Percentiles rank a stretch among this genome's conserved stretches.
Evolutionary conservation across 345 rosid genomes (phyloP).

Genomic region (Brassica cretica): DNA sequence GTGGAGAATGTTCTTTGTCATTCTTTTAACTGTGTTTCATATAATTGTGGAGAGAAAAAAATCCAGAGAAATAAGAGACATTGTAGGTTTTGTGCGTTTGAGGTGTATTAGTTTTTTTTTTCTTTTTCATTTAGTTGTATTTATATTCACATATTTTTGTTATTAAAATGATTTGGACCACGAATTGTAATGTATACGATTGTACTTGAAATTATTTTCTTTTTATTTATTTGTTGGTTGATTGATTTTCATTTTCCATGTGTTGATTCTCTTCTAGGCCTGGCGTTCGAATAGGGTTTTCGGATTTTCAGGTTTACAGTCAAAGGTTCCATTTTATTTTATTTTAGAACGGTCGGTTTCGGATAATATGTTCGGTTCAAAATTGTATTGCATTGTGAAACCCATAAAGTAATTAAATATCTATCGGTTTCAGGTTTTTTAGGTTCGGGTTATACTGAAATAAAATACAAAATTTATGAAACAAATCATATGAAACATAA

Average conservation of each 20-base stretch:
- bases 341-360: too few relatives aligned
- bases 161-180: constrained; percentile 32
- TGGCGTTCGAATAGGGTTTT: too few relatives aligned
- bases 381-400: too few relatives aligned
- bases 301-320: too few relatives aligned
- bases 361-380: too few relatives aligned
- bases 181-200: constrained; percentile 25
- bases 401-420: too few relatives aligned
- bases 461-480: too few relatives aligned
- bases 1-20: constrained; percentile 24
- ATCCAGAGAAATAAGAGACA: constrained; percentile 12
- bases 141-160: neutral
- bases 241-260: neutral
- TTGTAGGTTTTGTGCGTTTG: constrained; percentile 32
- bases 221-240: constrained; percentile 14
- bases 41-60: neutral
- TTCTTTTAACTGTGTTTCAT: constrained; percentile 33
- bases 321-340: too few relatives aligned
- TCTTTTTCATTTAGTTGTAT: constrained; percentile 18
- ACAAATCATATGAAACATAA: too few relatives aligned
- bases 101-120: constrained; percentile 27
- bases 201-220: constrained; percentile 11
- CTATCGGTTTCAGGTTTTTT: too few relatives aligned
- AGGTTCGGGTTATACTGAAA: too few relatives aligned
- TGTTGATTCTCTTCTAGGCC: too few relatives aligned